Conservation (phyloP, 768 basidiomycete genomes). For the Suillus americanus region DNA sequence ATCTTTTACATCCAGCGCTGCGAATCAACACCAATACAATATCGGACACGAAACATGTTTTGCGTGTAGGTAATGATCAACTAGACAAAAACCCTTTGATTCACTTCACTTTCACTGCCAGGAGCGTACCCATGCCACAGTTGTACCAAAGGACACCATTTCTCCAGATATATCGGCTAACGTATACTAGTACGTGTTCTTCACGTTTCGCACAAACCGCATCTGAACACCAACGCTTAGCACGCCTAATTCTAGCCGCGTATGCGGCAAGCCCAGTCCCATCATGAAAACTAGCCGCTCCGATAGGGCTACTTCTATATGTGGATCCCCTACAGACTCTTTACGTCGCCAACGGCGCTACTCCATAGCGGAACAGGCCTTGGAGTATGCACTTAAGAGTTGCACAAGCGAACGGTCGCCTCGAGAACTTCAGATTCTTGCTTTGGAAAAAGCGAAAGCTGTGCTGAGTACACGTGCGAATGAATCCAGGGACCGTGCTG, state of each 20-base stretch:
- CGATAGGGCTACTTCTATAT: slow-evolving; percentile 15
- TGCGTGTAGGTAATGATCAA: slow-evolving; percentile 11
- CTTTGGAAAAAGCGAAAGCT: slow-evolving; percentile 44
- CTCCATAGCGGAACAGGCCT: slow-evolving; percentile 42
- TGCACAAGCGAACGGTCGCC: slow-evolving; percentile 36
- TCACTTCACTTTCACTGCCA: slow-evolving; percentile 10
- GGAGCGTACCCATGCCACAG: slow-evolving; percentile 22
- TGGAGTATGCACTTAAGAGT: slow-evolving; percentile 34
- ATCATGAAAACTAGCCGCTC: slow-evolving; percentile 10
- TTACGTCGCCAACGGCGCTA: slow-evolving; percentile 41
- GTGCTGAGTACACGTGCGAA: slow-evolving; percentile 43
- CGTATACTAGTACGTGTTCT: slow-evolving; percentile 20
- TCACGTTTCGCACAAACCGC: slow-evolving; percentile 12
- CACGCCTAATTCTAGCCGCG: slow-evolving; percentile 19
- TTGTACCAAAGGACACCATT: slow-evolving; percentile 6
- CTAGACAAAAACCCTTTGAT: not conserved
- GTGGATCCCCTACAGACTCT: slow-evolving; percentile 29
- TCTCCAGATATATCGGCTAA: slow-evolving; percentile 8
- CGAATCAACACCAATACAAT: slow-evolving; percentile 17
- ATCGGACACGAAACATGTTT: slow-evolving; percentile 8
- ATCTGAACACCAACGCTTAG: slow-evolving; percentile 13
- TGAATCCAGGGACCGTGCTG: slow-evolving; percentile 44
- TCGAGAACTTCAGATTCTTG: slow-evolving; percentile 46
- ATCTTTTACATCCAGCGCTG: slow-evolving; percentile 12
- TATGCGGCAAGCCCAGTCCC: slow-evolving; percentile 18